Percentiles rank a stretch among this genome's conserved stretches.
phyloP scores from a whole-genome alignment of 139 green algal genomes.

The Pycnococcus provasolii region DNA sequence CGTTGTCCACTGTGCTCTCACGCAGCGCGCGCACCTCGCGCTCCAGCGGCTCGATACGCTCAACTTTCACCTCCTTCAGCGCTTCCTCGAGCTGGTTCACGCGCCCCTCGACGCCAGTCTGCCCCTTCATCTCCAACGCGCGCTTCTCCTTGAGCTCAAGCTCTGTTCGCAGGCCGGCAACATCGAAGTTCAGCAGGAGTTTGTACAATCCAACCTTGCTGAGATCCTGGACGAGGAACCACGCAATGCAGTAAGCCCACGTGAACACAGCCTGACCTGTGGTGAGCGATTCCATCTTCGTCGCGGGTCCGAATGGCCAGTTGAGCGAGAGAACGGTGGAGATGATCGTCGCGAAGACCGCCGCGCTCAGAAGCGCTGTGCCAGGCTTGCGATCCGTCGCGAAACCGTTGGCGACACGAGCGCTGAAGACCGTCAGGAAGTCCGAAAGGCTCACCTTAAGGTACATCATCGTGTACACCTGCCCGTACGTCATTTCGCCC shows the following conservation, averaged over 20 bases:
- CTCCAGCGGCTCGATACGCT: no score
- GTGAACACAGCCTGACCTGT: conserved; percentile 48
- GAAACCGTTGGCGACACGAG: conserved; percentile 52
- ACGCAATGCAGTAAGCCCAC: conserved; percentile 73
- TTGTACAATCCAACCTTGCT: conserved; percentile 36
- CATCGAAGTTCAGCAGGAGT: neutral
- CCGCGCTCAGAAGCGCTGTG: conserved; percentile 35
- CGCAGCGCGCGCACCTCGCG: no score
- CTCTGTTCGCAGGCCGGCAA: no score
- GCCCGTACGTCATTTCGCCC: conserved; percentile 40
- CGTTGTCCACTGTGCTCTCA: no score
- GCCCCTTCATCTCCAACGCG: no score
- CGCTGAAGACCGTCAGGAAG: conserved; percentile 73
- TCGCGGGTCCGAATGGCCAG: conserved; percentile 40
- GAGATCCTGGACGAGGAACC: conserved; percentile 58
- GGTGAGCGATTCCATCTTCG: conserved; percentile 29
- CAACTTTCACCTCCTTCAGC: no score
- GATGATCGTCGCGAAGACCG: conserved; percentile 38
- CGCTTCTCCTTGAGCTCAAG: no score
- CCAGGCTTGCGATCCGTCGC: conserved; percentile 48
- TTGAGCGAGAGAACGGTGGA: conserved; percentile 54
- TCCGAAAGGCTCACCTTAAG: conserved; percentile 70
- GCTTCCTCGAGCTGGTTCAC: no score
- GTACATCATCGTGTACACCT: conserved; percentile 68
- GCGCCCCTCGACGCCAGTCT: no score